Conservation (phyloP, 192 early-diverging fungal species). For the Backusella sp. region DNA sequence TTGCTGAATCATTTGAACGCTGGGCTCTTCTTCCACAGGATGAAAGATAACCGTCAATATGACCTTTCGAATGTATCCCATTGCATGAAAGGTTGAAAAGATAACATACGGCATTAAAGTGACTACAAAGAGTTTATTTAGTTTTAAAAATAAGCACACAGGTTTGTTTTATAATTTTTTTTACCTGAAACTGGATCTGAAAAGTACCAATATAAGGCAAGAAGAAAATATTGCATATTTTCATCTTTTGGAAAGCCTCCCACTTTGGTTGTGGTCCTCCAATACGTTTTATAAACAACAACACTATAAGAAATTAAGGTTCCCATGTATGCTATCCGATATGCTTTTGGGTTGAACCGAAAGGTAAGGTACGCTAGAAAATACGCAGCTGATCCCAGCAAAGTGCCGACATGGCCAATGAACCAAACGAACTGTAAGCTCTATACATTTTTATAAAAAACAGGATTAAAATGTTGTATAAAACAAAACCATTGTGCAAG, state of each 20-base stretch:
- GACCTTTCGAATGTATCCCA: slow-evolving; percentile 66
- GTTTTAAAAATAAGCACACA: background rate
- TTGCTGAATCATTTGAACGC: slow-evolving; percentile 39
- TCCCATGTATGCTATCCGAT: slow-evolving; percentile 65
- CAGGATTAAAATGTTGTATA: background rate
- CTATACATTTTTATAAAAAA: slow-evolving; percentile 19
- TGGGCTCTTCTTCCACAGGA: slow-evolving; percentile 35
- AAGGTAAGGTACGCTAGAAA: slow-evolving; percentile 42
- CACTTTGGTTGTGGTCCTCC: slow-evolving; percentile 53
- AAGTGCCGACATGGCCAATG: slow-evolving; percentile 43
- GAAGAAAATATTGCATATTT: slow-evolving; percentile 73
- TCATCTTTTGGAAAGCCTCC: slow-evolving; percentile 61
- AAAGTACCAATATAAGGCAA: slow-evolving; percentile 67
- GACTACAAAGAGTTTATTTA: slow-evolving; percentile 34
- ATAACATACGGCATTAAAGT: slow-evolving; percentile 64
- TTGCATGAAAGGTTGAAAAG: slow-evolving; percentile 73
- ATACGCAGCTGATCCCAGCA: slow-evolving; percentile 41
- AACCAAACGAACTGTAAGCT: slow-evolving; percentile 55
- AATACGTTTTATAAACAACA: slow-evolving; percentile 76
- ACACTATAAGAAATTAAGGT: slow-evolving; percentile 70
- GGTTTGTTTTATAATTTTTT: slow-evolving; percentile 3
- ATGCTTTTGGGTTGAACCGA: slow-evolving; percentile 39
- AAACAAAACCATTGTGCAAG: background rate
- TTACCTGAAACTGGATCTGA: slow-evolving; percentile 64
- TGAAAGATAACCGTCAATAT: slow-evolving; percentile 60